Base-by-base conservation (phyloP, 495 filamentous ascomycete species). In the Xylona heveae region DNA sequence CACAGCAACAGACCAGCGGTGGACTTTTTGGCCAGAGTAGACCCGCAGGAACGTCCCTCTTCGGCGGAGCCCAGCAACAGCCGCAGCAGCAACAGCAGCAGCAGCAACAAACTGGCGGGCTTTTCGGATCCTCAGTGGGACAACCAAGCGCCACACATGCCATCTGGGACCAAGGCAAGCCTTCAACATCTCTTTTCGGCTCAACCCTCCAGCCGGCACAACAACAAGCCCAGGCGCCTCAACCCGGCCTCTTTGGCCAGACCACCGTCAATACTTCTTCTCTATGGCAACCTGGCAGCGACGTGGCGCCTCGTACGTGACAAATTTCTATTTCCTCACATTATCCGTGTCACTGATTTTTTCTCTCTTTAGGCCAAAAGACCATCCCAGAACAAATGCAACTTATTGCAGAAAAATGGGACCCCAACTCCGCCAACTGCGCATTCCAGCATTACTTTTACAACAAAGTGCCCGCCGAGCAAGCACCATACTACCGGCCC, bases 371-470 rank as follows among this genome's bases (percentile, higher is more conserved):
- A 72, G 67, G 64, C 31, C 79, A 88, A 44, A 85, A 82, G 42
- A 69, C 78, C 15, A 71, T 93, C 9, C 66, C 71, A 10, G 80
- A 90, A 39, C 85, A 95, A 53, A 81, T 94, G 31, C 52, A 66
- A 32, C 61, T 73, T 14, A 62, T 94, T 37, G 59, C 66, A 25
- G 61, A 74, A 21, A 92, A 93, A 60, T 99, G 88, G 88, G 64
- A 82, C 39, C 67, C 78, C 1, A 48, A 55, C 5, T 68, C 59
- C 43, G 67, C 64, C 7, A 60, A 67, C 38, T 91, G 79, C 36
- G 71, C 66, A 4, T 90, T 99, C 57, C 74, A 81, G 44, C 59
- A 75, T 33, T 95, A 97, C 49, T 77, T 94, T 49, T 97, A 95
- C 58, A 95, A 97, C 53, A 64, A 74, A 40, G 80, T 93, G 34